Base-by-base conservation (phyloP, 2,329 filamentous ascomycete genomes). In the Neonectria magnoliae region DNA sequence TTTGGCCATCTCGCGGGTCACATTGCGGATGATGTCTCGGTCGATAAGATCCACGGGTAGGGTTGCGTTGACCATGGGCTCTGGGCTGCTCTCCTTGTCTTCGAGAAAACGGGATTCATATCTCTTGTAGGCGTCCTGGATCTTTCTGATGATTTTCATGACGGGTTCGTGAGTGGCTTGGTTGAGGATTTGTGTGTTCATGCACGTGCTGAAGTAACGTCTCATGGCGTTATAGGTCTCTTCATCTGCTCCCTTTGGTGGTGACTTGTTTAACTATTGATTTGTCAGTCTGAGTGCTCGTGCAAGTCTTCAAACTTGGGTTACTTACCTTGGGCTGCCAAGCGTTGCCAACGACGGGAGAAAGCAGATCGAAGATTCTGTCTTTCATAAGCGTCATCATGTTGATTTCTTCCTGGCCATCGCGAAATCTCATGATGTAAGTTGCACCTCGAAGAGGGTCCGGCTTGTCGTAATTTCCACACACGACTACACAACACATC, bases 181-280 rank as follows among this genome's bases (percentile, higher is more conserved):
- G 2, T 36, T 7, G 18, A 18, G 4, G 14, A 22, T 22, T 8
- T 18, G 22, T 4, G 47, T 1, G 8, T 64, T 48, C 51, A 62
- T 31, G 31, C 64, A 69, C 11, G 45, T 57, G 2, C 42, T 5
- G 36, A 60, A 68, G 54, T 70, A 68, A n/a, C 16, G 14, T 10
- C 33, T 31, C 41, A 58, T 56, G 41, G 29, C 16, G 13, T 50
- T 25, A n/a, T 52, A 57, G n/a, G 27, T 60, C 9, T 20, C 18
- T 33, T 50, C 22, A 22, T 64, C 52, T 1, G 33, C 31, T 5
- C 7, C 13, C 11, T 41, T 9, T 10, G 36, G 61, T 5, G 14
- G 14, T 8, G n/a, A 31, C 2, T 38, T 18, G 7, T 57, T 25
- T 2, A 11, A 4, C 62, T 64, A n/a, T 31, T 8, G 5, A 22